Evolutionary conservation across 1,139 yeast species (phyloP), one percentile per base, ranked within the genome.

Genomic region (Waltiozyma sp.): DNA sequence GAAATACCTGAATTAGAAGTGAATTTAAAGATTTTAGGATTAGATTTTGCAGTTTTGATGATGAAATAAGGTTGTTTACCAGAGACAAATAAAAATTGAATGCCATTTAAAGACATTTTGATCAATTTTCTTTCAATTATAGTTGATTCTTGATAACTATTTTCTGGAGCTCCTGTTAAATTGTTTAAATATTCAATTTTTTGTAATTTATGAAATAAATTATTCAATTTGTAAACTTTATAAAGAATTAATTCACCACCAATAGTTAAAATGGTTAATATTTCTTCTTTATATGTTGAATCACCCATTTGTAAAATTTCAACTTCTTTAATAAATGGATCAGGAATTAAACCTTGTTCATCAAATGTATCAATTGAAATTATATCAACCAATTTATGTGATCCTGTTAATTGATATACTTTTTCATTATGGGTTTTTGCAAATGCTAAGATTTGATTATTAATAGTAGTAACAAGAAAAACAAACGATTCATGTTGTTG

Each of bases 201-300:
- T 16, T 42, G 45, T n/a, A 48, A 46, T 23, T 33, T 55, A 76
- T n/a, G n/a, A n/a, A 74, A 36, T 3, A 15, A 4, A 15, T 63
- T 4, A 67, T 47, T 69, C 65, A 51, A 67, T 73, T 46, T 72
- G 46, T 67, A 75, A 38, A 80, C 63, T 52, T 77, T 77, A 58
- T 87, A 87, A 48, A 83, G 65, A 39, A 77, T 66, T 1, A 86
- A 65, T 59, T 87, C 94, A 53, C 93, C 93, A 43, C 91, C 89
- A 57, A 79, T 73, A 0, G 95, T 86, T 41, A 87, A 65, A 7
- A 86, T 66, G 0, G 88, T 70, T 47, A 88, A 60, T 51, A 85
- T 89, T 43, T 73, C 68, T 11, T 18, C 37, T 11, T 13, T 3
- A 11, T 19, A 13, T 9, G 23, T 35, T 23, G 67, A 62, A 19